Conservation (phyloP, 805 yeast species). For the Vanderwaltozyma yarrowii region DNA sequence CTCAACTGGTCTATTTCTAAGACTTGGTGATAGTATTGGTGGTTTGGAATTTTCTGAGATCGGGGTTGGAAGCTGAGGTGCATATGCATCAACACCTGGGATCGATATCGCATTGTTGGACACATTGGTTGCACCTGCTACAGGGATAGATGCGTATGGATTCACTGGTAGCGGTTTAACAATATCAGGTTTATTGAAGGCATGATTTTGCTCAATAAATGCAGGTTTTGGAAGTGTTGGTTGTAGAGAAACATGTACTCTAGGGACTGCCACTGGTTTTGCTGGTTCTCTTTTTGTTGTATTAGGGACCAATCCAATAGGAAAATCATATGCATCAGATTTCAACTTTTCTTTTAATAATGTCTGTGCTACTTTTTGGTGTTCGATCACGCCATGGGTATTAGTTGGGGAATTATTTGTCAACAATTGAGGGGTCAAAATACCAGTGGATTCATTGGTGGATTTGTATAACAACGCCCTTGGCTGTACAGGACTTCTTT, state of each 20-base stretch:
- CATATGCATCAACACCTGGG: not conserved
- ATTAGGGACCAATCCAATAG: slow-evolving; percentile 41
- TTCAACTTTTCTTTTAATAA: slow-evolving; percentile 45
- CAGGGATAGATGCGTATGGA: not conserved
- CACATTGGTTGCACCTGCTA: not conserved
- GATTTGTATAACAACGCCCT: not conserved
- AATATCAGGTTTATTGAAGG: not conserved
- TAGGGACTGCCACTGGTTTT: slow-evolving; percentile 27
- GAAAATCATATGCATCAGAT: slow-evolving; percentile 70
- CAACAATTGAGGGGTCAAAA: slow-evolving; percentile 10
- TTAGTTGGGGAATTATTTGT: not conserved
- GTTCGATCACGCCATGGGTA: slow-evolving; percentile 1
- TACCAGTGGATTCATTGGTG: slow-evolving; percentile 3
- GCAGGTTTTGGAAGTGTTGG: too few species aligned
- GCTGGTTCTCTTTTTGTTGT: slow-evolving; percentile 29
- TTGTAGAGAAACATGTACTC: not conserved
- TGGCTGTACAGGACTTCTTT: not conserved
- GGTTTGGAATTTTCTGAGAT: too few species aligned
- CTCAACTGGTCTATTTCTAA: too few species aligned
- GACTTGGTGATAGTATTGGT: too few species aligned
- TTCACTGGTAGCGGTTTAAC: not conserved
- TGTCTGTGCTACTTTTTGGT: slow-evolving; percentile 21
- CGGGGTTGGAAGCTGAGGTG: not conserved
- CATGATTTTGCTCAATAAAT: too few species aligned
- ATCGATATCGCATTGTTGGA: not conserved